Evolutionary conservation across 495 filamentous ascomycete genomes (phyloP).

Genomic region (Penicillium ochrochloron): DNA sequence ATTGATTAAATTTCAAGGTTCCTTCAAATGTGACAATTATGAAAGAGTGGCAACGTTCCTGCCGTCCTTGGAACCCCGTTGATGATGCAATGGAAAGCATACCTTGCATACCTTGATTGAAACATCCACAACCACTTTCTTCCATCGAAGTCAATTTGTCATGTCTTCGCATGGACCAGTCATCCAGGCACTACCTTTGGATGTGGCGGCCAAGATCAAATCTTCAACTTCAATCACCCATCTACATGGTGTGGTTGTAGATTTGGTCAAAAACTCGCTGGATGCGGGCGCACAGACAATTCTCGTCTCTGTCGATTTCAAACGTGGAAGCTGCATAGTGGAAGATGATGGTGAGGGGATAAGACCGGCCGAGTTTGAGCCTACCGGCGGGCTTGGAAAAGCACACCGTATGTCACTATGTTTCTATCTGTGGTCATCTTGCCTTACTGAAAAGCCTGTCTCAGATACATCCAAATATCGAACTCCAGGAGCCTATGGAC

Average conservation of each 20-base stretch:
- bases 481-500: constrained; percentile 61
- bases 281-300: constrained; percentile 78
- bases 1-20: neutral
- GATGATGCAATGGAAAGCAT: constrained; percentile 16
- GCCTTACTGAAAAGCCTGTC: constrained; percentile 26
- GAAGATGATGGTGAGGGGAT: constrained; percentile 92
- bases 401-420: constrained; percentile 63
- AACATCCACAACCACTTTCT: constrained; percentile 8
- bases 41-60: constrained; percentile 23
- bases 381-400: constrained; percentile 73
- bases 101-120: constrained; percentile 16
- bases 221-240: constrained; percentile 80
- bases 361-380: constrained; percentile 66
- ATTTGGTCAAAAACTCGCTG: constrained; percentile 83
- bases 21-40: constrained; percentile 20
- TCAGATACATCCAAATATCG: constrained; percentile 80
- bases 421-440: neutral
- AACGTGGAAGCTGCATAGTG: constrained; percentile 76
- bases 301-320: constrained; percentile 73
- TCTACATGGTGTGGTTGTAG: constrained; percentile 71
- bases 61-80: constrained; percentile 10
- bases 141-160: neutral
- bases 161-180: constrained; percentile 34
- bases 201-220: constrained; percentile 83
- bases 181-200: constrained; percentile 72